Conservation (phyloP, 2,329 filamentous ascomycete species). For the Diaporthe aspalathi region DNA sequence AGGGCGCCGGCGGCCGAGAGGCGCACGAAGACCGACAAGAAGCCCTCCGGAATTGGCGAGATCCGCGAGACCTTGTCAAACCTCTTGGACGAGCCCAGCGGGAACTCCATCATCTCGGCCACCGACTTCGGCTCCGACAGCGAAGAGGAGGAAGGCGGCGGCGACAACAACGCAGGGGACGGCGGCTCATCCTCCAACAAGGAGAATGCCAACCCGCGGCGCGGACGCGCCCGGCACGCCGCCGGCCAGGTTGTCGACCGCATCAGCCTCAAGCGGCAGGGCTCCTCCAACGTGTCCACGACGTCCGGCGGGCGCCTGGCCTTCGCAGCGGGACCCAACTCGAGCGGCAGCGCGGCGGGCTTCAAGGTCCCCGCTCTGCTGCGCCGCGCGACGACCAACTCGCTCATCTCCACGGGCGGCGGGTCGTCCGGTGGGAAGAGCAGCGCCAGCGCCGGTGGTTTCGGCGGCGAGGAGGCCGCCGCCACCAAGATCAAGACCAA, state of each 20-base stretch:
- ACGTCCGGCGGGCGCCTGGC: slow-evolving; percentile 61
- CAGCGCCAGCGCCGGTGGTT: slow-evolving; percentile 38
- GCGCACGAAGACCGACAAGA: slow-evolving; percentile 71
- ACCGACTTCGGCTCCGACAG: slow-evolving; percentile 63
- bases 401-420: slow-evolving; percentile 50
- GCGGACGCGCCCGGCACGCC: slow-evolving; percentile 47
- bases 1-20: slow-evolving; percentile 71
- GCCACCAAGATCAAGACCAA: slow-evolving; percentile 70
- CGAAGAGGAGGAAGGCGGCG: slow-evolving; percentile 63
- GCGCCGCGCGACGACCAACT: slow-evolving; percentile 78
- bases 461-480: slow-evolving; percentile 54
- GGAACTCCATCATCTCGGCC: slow-evolving; percentile 60
- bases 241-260: slow-evolving; percentile 74
- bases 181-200: slow-evolving; percentile 54
- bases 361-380: slow-evolving; percentile 80
- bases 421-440: background rate
- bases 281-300: slow-evolving; percentile 48
- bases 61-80: slow-evolving; percentile 86
- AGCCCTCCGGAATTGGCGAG: slow-evolving; percentile 80
- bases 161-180: slow-evolving; percentile 60
- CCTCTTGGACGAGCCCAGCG: slow-evolving; percentile 78
- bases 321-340: slow-evolving; percentile 59
- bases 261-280: slow-evolving; percentile 73
- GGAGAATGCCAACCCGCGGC: slow-evolving; percentile 60
- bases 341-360: slow-evolving; percentile 48